Percentiles rank a stretch among this genome's conserved stretches.
These are phyloP conservation scores for Boechera stricta DNA, from an alignment of 345 rosid genomes.

Conservation along the genomic window DNA sequence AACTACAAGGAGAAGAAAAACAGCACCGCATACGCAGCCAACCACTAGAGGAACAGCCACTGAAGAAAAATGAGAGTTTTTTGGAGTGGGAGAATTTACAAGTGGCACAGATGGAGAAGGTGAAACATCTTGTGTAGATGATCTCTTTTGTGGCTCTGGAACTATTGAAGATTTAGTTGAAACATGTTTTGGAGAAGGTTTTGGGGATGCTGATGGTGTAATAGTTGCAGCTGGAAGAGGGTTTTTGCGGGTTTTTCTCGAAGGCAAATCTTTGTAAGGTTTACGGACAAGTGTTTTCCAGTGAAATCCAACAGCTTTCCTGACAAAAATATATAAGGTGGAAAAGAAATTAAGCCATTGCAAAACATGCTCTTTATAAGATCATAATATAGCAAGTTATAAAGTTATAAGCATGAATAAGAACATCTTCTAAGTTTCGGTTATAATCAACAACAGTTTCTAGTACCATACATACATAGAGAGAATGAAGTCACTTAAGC, in stretches of 20 bases:
- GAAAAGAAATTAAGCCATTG: background rate
- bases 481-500: background rate
- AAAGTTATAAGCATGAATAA: background rate
- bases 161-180: slow-evolving; percentile 17
- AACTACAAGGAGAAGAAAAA: slow-evolving; percentile 48
- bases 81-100: background rate
- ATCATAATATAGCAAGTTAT: background rate
- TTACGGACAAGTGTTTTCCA: slow-evolving; percentile 45
- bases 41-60: slow-evolving; percentile 35
- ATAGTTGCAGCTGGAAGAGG: background rate
- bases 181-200: slow-evolving; percentile 18
- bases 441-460: background rate
- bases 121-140: slow-evolving; percentile 33
- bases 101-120: slow-evolving; percentile 25
- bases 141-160: slow-evolving; percentile 9
- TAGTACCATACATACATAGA: background rate
- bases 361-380: background rate
- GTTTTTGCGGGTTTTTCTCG: background rate
- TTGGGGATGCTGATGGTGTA: slow-evolving; percentile 35
- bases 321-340: slow-evolving; percentile 20
- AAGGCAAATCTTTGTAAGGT: background rate
- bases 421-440: background rate
- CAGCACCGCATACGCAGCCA: slow-evolving; percentile 51
- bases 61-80: slow-evolving; percentile 29
- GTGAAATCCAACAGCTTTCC: slow-evolving; percentile 51